Evolutionary conservation across 495 filamentous ascomycete species (phyloP), one percentile per base, ranked within the genome.

Genomic region (Neurospora sublineolata): DNA sequence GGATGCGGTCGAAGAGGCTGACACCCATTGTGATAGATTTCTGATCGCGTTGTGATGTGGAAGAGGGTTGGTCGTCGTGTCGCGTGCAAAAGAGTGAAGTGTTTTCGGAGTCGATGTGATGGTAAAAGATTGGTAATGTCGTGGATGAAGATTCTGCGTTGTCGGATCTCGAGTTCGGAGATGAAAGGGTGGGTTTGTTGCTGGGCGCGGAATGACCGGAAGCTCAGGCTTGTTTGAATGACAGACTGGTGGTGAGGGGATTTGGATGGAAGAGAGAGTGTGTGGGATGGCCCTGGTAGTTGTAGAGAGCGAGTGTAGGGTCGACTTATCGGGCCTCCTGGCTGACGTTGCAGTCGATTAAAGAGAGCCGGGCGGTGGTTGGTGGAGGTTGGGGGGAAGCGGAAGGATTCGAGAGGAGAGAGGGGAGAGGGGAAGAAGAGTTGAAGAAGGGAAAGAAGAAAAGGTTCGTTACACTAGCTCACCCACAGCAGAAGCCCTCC

Each of bases 1-100:
- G 84, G 77, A 85, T 81, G 76, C 82, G 82, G 33, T 87, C 84
- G 72, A 88, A 44, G 74, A 87, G 39, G 71, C 77, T 80, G 74
- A 79, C 77, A 36, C 79, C 79, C 77, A 84, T 82, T 71, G 38
- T 81, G 75, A 67, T 0, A 42, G 70, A 52, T 71, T 58, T 41
- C 33, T 68, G 40, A 38, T 44, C 6, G 11, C 11, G 64, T 30
- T 41, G 39, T 30, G 14, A 16, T 12, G 37, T 72, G 71, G 30
- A 33, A 64, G 52, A 64, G 12, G 1, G 2, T 18, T 33, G 5
- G 23, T 33, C 7, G 14, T 33, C 6, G 52, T 64, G 52, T 64
- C 52, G 41, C 18, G 27, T 64, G 52, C 11, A 64, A 36, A 38
- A 18, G 52, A 64, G 27, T 33, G 52, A 64, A 64, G 23, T 33